Conservation (phyloP, 2,329 filamentous ascomycete species). For the Colletotrichum scovillei region DNA sequence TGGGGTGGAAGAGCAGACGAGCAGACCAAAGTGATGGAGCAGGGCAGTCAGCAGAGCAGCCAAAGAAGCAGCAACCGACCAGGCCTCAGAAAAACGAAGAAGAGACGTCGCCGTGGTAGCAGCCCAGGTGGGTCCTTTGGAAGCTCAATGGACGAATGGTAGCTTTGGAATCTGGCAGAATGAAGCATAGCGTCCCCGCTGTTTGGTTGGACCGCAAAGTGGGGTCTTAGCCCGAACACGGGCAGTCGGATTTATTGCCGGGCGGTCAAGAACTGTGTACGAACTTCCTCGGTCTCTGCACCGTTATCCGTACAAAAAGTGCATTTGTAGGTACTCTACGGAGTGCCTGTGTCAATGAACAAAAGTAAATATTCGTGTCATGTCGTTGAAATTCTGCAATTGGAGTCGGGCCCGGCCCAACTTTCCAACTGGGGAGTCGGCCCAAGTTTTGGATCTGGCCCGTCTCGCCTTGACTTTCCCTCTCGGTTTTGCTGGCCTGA, state of each 20-base stretch:
- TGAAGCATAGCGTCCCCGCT: conserved; percentile 18
- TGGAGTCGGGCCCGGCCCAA: conserved; percentile 17
- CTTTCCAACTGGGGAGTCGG: conserved; percentile 21
- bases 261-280: conserved; percentile 16
- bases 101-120: conserved; percentile 29
- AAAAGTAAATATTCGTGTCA: no score
- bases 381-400: background rate
- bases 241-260: conserved; percentile 3
- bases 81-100: conserved; percentile 2
- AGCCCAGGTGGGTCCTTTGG: background rate
- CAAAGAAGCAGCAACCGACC: background rate
- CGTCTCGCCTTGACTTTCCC: conserved; percentile 27
- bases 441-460: conserved; percentile 20
- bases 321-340: no score
- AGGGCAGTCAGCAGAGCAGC: background rate
- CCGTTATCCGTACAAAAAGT: background rate
- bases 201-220: conserved; percentile 12
- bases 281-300: background rate
- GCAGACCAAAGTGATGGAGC: background rate
- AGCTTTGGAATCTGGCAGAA: background rate
- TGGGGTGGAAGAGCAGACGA: background rate
- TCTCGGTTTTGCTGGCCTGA: conserved; percentile 9
- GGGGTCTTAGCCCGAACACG: background rate
- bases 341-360: no score
- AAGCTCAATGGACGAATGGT: conserved; percentile 6